These are phyloP conservation scores for Apophysomyces sp. DNA, from an alignment of 371 early-diverging fungal species.

Conservation along the genomic window DNA sequence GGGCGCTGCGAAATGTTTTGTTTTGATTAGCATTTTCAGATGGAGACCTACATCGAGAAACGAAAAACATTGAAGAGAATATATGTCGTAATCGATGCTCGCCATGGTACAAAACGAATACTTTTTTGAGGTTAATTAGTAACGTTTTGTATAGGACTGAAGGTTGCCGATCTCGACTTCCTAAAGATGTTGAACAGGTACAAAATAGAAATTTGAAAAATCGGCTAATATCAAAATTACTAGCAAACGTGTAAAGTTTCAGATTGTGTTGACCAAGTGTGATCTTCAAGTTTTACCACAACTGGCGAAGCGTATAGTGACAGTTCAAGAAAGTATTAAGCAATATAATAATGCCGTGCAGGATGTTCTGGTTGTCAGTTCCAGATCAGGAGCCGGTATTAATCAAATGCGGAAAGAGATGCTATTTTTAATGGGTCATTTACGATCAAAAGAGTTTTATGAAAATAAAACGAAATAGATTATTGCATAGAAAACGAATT, in stretches of 20 bases:
- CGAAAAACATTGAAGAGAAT: slow-evolving; percentile 66
- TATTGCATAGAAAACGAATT: neutral
- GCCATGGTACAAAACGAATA: slow-evolving; percentile 57
- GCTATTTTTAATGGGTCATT: slow-evolving; percentile 42
- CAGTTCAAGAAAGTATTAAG: slow-evolving; percentile 39
- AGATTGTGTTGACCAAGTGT: slow-evolving; percentile 81
- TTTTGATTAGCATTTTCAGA: slow-evolving; percentile 35
- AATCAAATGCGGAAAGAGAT: slow-evolving; percentile 62
- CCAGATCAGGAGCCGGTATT: slow-evolving; percentile 56
- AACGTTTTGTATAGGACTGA: slow-evolving; percentile 36
- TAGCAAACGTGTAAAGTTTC: slow-evolving; percentile 61
- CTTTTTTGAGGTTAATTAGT: neutral
- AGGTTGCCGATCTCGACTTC: slow-evolving; percentile 61
- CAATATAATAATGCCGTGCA: slow-evolving; percentile 49
- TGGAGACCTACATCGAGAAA: slow-evolving; percentile 63
- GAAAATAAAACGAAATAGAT: slow-evolving; percentile 6
- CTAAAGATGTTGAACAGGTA: slow-evolving; percentile 57
- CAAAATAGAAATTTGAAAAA: neutral
- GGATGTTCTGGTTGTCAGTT: slow-evolving; percentile 54
- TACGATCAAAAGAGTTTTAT: slow-evolving; percentile 26
- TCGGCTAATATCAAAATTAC: neutral
- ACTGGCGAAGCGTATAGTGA: slow-evolving; percentile 56
- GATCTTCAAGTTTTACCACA: slow-evolving; percentile 66
- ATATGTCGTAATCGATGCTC: slow-evolving; percentile 76
- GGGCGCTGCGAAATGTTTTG: neutral